Percentiles rank a stretch among this genome's conserved stretches.
Conservation (phyloP, 805 yeast species). For the Saccharomycopsis selenospora region DNA sequence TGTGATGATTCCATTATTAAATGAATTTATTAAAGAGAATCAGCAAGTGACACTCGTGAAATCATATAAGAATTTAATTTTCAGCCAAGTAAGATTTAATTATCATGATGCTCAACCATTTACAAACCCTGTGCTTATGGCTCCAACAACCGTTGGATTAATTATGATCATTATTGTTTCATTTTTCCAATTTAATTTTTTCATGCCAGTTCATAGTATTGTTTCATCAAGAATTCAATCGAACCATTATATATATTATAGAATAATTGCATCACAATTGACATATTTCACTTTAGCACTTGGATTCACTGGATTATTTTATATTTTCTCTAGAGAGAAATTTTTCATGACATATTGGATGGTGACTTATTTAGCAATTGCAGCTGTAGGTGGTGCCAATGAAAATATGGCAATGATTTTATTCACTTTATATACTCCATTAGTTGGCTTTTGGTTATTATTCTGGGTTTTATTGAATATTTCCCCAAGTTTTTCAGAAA, state of each 20-base stretch:
- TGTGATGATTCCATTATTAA: constrained; percentile 12
- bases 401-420: constrained; percentile 53
- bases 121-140: constrained; percentile 41
- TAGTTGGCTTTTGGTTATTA: constrained; percentile 63
- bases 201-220: constrained; percentile 24
- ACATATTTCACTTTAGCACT: constrained; percentile 53
- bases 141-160: constrained; percentile 70
- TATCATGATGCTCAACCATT: constrained; percentile 43
- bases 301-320: constrained; percentile 36
- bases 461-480: constrained; percentile 65
- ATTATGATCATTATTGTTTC: constrained; percentile 66
- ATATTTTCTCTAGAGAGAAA: constrained; percentile 48
- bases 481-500: constrained; percentile 60
- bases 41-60: constrained; percentile 4
- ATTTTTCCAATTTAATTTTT: constrained; percentile 63
- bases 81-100: constrained; percentile 10
- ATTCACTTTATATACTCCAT: constrained; percentile 50
- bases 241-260: constrained; percentile 43
- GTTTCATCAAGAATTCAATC: constrained; percentile 33
- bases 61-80: constrained; percentile 7
- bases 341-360: constrained; percentile 75
- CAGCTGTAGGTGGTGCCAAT: constrained; percentile 69
- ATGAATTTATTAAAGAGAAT: constrained; percentile 10
- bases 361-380: constrained; percentile 57
- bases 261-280: constrained; percentile 41